Percentiles rank a stretch among this genome's conserved stretches.
Conservation (phyloP, 225 moss, liverwort and hornwort species). For the Marchantia paleacea region DNA sequence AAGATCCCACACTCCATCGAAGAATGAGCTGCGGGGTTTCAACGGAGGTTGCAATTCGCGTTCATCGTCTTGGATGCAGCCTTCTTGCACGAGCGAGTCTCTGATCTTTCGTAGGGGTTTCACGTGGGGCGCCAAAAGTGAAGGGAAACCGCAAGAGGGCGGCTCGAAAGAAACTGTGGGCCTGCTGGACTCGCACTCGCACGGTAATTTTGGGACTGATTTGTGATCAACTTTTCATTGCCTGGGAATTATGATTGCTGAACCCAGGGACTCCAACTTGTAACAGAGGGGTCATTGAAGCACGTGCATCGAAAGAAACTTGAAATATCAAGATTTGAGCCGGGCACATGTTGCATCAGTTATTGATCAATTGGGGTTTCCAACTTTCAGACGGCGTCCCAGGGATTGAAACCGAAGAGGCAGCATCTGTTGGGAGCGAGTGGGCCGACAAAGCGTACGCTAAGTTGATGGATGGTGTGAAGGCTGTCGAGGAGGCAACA, state of each 20-base stretch:
- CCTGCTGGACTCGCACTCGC: neutral
- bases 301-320: too few relatives aligned
- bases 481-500: constrained; percentile 19
- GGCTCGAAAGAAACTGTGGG: neutral
- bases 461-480: constrained; percentile 22
- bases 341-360: neutral
- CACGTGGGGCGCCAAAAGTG: neutral
- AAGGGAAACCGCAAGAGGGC: neutral
- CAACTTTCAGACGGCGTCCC: neutral
- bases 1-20: neutral
- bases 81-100: neutral
- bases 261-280: neutral
- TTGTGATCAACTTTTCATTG: neutral
- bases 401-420: neutral
- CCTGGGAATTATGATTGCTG: too few relatives aligned
- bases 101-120: neutral
- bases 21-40: neutral
- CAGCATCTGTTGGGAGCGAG: neutral
- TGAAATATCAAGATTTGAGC: too few relatives aligned
- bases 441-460: constrained; percentile 24
- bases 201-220: neutral
- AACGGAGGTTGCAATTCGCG: neutral
- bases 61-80: too few relatives aligned
- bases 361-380: neutral
- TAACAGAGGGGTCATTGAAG: neutral